Evolutionary conservation across 139 green algal species (phyloP), one percentile per base, ranked within the genome.

Genomic region (Chlamydomonas sp.): DNA sequence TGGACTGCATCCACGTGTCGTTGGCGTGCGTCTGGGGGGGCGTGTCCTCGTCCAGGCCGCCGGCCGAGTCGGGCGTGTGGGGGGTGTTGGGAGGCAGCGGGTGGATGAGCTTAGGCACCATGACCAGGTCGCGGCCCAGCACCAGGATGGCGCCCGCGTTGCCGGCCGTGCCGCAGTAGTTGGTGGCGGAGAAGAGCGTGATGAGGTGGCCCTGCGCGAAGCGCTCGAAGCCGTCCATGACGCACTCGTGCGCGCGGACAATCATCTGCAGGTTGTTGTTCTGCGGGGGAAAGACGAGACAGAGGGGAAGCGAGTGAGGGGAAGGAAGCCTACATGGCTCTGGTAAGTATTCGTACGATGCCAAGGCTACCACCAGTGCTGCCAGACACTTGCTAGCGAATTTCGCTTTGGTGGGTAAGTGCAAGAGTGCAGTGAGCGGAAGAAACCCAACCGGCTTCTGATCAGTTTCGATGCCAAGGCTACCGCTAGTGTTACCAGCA

Each of bases 151-250:
- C 97, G 16, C 97, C 98, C 49, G 98, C 98, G 89, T 99, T 99
- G 91, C 98, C 99, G 49, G 91, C 88, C 5, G 98, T 99, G 80
- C 98, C 98, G 89, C 98, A 99, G 93, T 99, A 99, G 92, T 99
- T 99, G 79, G 98, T 99, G 61, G 98, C 98, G 64, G 93, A 97
- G 93, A 99, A 99, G 4, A 99, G 93, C 2, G 97, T 99, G 90
- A 99, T 99, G 61, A 99, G 94, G 89, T 98, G 97, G 78, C 96
- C 96, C 86, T 98, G 95, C 0, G 98, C 98, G 91, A 99, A 99
- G 79, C 98, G 96, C 94, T 99, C 98, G 90, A 99, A 99, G 84
- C 98, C 98, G 86, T 99, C 98, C 98, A 99, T 99, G 49, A 99
- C 98, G 87, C 98, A 99, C 96, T 99, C 98, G 93, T 99, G 98